Base-by-base conservation (phyloP, 75 land plant species). In the Pinus tabuliformis region DNA sequence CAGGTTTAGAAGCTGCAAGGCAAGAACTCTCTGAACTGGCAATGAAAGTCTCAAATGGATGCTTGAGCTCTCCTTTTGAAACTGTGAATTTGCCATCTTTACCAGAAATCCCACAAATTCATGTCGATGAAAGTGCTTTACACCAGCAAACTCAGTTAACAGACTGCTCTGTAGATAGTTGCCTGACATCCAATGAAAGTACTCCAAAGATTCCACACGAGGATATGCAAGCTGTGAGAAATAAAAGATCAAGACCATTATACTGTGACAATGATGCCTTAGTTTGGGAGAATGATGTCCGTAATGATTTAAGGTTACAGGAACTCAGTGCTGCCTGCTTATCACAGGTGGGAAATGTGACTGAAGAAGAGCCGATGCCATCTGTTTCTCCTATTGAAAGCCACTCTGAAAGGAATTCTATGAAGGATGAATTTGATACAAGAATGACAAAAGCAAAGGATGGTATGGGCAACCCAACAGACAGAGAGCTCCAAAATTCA, bases 1-100 rank as follows among this genome's bases (percentile, higher is more conserved):
- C 86, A 36, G 94, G 83, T 36, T 81, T 92, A 12, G 97, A 91
- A 78, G 90, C 92, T 72, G 90, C 94, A 14, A 83, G 86, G 57
- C 80, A 87, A 59, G 92, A 89, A 79, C 89, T 88, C 15, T 87
- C 92, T n/a, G 90, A 94, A 42, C 81, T 91, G 20, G 90, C 90
- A 24, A 83, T 82, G 74, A 86, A 86, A 73, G 84, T 84, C 17
- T 77, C 80, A 36, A 76, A 76, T 80, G 83, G 83, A 54, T 78
- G 75, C 56, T 70, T 77, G 17, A 81, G 60, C 36, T 42, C 79
- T 22, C 56, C 20, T 0, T 8, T 16, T 56, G 80, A 80, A 11
- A 64, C 33, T 68, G 21, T 77, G 12, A 84, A 81, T 61, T 36
- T 88, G 14, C 79, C 87, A 11, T 76, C 81, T 24, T 66, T 77